phyloP scores from a whole-genome alignment of 768 basidiomycete species.

The Panaeolus cyanescens region DNA sequence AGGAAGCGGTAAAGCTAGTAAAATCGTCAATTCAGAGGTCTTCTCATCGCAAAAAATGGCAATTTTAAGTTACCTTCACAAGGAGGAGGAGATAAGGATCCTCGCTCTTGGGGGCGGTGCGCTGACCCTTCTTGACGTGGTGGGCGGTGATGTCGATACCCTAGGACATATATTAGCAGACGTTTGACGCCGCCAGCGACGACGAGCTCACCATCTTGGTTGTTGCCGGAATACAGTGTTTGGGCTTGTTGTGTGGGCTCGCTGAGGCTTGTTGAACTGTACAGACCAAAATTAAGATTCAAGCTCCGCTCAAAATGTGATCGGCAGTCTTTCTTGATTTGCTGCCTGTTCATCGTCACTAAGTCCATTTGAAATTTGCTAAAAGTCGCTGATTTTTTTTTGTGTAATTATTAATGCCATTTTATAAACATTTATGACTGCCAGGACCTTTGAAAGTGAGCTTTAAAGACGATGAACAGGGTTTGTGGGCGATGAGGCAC shows the following conservation, averaged over 20 bases:
- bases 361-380: neutral
- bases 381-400: neutral
- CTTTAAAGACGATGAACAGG: neutral
- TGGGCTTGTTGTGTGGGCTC: conserved; percentile 41
- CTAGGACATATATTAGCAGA: conserved; percentile 41
- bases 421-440: neutral
- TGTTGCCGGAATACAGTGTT: conserved; percentile 58
- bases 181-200: conserved; percentile 31
- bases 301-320: conserved; percentile 39
- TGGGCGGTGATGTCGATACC: conserved; percentile 96
- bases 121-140: conserved; percentile 98
- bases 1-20: conserved; percentile 96
- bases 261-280: conserved; percentile 69
- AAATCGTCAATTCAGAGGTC: conserved; percentile 9
- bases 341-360: neutral
- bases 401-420: neutral
- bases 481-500: neutral
- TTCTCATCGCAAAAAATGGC: neutral
- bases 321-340: neutral
- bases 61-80: conserved; percentile 74
- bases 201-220: conserved; percentile 80
- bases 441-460: neutral
- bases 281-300: conserved; percentile 49
- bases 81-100: conserved; percentile 98
- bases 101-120: conserved; percentile 97